A percentile compares a stretch with the other conserved stretches of the same genome.
These are phyloP conservation scores for Russula virescens DNA, from an alignment of 768 basidiomycete species.

Conservation along the genomic window DNA sequence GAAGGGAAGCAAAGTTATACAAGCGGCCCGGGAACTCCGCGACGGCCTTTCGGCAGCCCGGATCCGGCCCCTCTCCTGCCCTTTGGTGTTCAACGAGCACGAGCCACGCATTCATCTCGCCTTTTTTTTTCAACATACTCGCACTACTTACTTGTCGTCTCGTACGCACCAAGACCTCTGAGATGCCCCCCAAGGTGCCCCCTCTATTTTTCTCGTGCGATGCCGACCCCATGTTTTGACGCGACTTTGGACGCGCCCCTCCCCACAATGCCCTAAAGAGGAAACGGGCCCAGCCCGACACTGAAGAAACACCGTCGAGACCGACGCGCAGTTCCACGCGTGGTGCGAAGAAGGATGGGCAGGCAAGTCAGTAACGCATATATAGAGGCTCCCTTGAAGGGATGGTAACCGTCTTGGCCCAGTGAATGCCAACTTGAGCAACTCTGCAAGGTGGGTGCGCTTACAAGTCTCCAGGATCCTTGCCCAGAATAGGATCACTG, in stretches of 20 bases:
- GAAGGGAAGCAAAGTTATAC: neutral
- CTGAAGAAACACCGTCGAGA: constrained; percentile 37
- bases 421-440: neutral
- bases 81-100: neutral
- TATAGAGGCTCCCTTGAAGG: neutral
- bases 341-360: constrained; percentile 28
- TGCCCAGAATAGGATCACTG: neutral
- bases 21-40: constrained; percentile 3
- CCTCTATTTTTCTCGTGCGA: neutral
- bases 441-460: neutral
- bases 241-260: constrained; percentile 7
- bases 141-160: constrained; percentile 14
- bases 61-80: neutral
- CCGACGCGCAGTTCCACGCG: constrained; percentile 43
- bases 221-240: neutral
- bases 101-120: constrained; percentile 1
- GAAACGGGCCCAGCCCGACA: constrained; percentile 44
- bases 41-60: neutral
- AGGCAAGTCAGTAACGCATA: constrained; percentile 23
- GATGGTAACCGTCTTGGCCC: neutral
- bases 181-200: constrained; percentile 23
- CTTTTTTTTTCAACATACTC: constrained; percentile 13
- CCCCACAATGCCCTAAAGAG: constrained; percentile 39
- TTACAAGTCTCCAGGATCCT: neutral
- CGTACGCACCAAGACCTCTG: neutral